Percentiles rank a stretch among this genome's conserved stretches.
Evolutionary conservation across 2,329 filamentous ascomycete species (phyloP).

Genomic region (Nemania sp.): DNA sequence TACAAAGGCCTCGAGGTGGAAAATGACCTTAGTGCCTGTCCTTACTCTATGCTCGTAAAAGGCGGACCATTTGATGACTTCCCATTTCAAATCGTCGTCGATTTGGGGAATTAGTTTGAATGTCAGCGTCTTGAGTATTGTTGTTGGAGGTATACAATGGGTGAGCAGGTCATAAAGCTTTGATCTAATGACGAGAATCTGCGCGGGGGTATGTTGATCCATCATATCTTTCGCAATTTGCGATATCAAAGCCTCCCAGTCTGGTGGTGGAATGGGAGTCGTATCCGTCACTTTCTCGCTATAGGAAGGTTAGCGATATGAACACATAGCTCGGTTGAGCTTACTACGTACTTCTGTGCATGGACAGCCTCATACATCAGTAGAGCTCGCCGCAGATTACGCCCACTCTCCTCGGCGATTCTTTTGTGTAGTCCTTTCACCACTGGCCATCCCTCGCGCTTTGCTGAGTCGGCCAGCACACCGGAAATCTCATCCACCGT

Average conservation of each 20-base stretch:
- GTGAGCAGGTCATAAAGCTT: constrained; percentile 98
- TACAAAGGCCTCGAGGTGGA: constrained; percentile 97
- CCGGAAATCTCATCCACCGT: constrained; percentile 85
- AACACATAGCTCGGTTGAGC: constrained; percentile 10
- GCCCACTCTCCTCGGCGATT: constrained; percentile 89
- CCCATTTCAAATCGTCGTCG: constrained; percentile 88
- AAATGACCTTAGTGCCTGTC: constrained; percentile 94
- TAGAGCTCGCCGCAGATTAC: constrained; percentile 89
- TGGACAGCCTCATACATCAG: constrained; percentile 98
- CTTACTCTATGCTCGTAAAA: constrained; percentile 97
- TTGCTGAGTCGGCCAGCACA: constrained; percentile 76
- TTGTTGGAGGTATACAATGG: constrained; percentile 96
- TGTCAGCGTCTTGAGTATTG: constrained; percentile 92
- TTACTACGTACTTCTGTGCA: constrained; percentile 84
- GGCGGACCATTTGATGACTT: constrained; percentile 94
- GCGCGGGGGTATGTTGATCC: constrained; percentile 88
- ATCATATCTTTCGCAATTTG: constrained; percentile 95
- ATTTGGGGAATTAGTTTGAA: constrained; percentile 91
- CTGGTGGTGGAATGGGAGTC: constrained; percentile 91
- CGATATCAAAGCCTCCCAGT: constrained; percentile 93
- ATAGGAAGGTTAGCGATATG: constrained; percentile 49
- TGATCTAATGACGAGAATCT: constrained; percentile 87
- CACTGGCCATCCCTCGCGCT: constrained; percentile 86
- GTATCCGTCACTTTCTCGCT: constrained; percentile 91
- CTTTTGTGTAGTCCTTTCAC: constrained; percentile 81